Evolutionary conservation across 805 yeast genomes (phyloP).

Genomic region (Metschnikowia lachancei): DNA sequence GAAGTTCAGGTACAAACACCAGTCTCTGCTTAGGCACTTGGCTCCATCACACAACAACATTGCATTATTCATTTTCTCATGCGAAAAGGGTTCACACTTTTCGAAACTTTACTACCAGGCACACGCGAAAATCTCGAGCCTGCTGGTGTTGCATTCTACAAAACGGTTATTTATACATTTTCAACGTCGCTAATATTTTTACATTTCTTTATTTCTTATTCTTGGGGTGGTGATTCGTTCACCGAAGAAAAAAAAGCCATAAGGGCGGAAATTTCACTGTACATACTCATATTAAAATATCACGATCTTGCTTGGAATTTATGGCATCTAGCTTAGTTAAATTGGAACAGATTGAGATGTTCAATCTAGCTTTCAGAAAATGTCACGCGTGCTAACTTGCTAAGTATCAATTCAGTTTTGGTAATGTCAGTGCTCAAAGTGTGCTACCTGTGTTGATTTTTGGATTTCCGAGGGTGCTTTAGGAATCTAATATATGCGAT

Average conservation of each 20-base stretch:
- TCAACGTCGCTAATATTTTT: constrained; percentile 1
- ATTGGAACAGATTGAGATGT: too few species aligned
- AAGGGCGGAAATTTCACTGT: constrained; percentile 2
- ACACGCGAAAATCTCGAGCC: not conserved
- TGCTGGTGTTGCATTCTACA: constrained; percentile 6
- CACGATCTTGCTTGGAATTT: not conserved
- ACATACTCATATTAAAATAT: constrained; percentile 3
- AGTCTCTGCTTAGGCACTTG: not conserved
- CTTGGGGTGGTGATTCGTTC: constrained; percentile 3
- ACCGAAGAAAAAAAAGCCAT: not conserved
- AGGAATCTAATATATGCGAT: not conserved
- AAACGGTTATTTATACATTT: constrained; percentile 6
- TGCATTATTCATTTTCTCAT: constrained; percentile 8
- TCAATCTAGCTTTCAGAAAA: too few species aligned
- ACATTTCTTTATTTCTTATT: constrained; percentile 1
- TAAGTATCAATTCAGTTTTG: too few species aligned
- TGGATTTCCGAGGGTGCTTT: too few species aligned
- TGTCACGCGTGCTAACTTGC: too few species aligned
- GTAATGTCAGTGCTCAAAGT: too few species aligned
- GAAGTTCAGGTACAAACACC: not conserved
- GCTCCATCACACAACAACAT: constrained; percentile 1
- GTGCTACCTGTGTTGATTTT: too few species aligned
- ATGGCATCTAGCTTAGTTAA: too few species aligned
- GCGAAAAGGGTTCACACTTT: not conserved
- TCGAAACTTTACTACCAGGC: constrained; percentile 2